These are phyloP conservation scores for Eutypella sp. DNA, from an alignment of 2,329 filamentous ascomycete species.

Conservation along the genomic window DNA sequence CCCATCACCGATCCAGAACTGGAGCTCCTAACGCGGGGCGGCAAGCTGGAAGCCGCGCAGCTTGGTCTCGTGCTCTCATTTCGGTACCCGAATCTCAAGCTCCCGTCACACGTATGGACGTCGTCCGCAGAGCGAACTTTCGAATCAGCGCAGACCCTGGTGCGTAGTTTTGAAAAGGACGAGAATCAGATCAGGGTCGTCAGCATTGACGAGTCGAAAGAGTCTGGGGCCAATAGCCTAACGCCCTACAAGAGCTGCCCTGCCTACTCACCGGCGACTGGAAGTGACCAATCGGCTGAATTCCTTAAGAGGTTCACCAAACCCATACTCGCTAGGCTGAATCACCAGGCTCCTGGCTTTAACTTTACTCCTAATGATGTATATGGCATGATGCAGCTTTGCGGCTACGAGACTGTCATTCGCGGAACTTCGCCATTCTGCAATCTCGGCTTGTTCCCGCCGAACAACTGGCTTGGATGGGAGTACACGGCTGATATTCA, in stretches of 20 bases:
- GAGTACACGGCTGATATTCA: conserved; percentile 61
- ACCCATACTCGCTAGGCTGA: conserved; percentile 55
- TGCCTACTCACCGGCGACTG: conserved; percentile 53
- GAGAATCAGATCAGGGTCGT: conserved; percentile 51
- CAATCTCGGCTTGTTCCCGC: conserved; percentile 51
- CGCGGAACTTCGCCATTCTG: conserved; percentile 58
- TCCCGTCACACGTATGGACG: conserved; percentile 54
- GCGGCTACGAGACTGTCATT: conserved; percentile 62
- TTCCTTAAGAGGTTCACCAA: conserved; percentile 53
- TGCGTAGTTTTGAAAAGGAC: conserved; percentile 49
- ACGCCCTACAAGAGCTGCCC: conserved; percentile 63
- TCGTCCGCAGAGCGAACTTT: conserved; percentile 58
- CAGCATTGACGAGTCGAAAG: conserved; percentile 49
- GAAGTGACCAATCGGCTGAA: conserved; percentile 47
- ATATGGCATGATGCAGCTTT: conserved; percentile 61
- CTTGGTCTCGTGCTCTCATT: conserved; percentile 55
- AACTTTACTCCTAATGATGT: conserved; percentile 61
- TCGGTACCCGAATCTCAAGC: conserved; percentile 49
- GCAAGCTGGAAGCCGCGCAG: conserved; percentile 55
- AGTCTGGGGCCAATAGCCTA: conserved; percentile 53
- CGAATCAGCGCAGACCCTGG: conserved; percentile 53
- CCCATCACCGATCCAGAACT: conserved; percentile 53
- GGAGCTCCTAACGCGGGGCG: conserved; percentile 56
- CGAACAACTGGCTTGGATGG: conserved; percentile 61
- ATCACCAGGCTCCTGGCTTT: conserved; percentile 48